phyloP scores from a whole-genome alignment of 805 yeast genomes.

The Wickerhamomyces tratensis region DNA sequence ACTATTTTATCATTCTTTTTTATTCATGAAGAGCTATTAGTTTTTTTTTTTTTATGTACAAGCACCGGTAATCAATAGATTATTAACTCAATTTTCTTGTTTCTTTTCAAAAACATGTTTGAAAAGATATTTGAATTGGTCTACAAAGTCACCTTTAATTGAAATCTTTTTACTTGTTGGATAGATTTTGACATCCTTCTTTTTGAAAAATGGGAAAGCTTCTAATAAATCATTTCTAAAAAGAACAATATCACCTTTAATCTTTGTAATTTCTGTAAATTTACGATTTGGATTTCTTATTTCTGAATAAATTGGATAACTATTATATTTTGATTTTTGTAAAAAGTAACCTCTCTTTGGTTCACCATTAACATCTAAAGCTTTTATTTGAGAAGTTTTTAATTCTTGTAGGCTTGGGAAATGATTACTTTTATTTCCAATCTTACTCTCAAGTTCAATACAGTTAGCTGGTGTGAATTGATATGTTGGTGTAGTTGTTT shows the following conservation, averaged over 20 bases:
- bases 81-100: background rate
- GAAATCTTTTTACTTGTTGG: conserved; percentile 43
- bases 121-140: conserved; percentile 25
- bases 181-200: conserved; percentile 35
- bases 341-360: conserved; percentile 19
- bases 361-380: conserved; percentile 13
- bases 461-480: too few relatives aligned
- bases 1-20: too few relatives aligned
- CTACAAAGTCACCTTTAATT: conserved; percentile 37
- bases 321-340: conserved; percentile 47
- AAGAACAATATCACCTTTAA: conserved; percentile 57
- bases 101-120: conserved; percentile 17
- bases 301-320: conserved; percentile 76
- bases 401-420: conserved; percentile 23
- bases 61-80: background rate
- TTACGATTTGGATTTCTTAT: conserved; percentile 48
- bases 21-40: too few relatives aligned
- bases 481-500: too few relatives aligned
- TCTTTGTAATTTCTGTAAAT: conserved; percentile 66
- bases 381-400: conserved; percentile 8
- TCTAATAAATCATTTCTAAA: conserved; percentile 57
- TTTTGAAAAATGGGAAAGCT: conserved; percentile 36
- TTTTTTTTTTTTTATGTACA: too few relatives aligned
- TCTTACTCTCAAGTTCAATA: too few relatives aligned
- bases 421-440: background rate